Evolutionary conservation across 805 yeast species (phyloP), one percentile per base, ranked within the genome.

Genomic region (Nakazawaea pomicola): DNA sequence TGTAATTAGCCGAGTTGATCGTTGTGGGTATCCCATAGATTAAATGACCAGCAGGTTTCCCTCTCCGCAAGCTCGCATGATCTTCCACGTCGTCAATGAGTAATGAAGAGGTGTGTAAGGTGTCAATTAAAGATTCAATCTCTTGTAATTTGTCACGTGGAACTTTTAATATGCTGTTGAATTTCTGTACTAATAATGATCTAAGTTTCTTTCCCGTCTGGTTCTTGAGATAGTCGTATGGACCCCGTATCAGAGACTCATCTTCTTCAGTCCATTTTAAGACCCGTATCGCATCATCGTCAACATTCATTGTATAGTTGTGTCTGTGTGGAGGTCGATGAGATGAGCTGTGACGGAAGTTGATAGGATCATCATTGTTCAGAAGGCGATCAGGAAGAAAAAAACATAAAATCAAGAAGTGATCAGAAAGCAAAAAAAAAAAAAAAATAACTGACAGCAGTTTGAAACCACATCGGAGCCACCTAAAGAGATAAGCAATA

Each of bases 21-120:
- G 96, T 84, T 52, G 77, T 75, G 0, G 96, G 88, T 0, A 71
- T 58, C 0, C 98, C 98, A 56, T 64, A 90, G 14, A 82, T 69
- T 37, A 74, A 60, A 57, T 90, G 96, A 0, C 96, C 85, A 4
- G 86, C 79, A 1, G 89, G 88, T 27, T 66, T 59, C 1, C 96
- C 96, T 30, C 98, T 60, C 49, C 98, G 67, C 33, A 78, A 62
- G 16, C 60, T 62, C 0, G 95, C 83, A 30, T 61, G 67, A 57
- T 90, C 98, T 55, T 90, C 98, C 20, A 90, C 83, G 53, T 90
- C 98, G 58, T 90, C 98, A 29, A 90, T 76, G 39, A 83, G 60
- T 43, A 83, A 57, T 9, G 88, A 79, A 0, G 89, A 76, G 4
- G 76, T 70, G 56, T 84, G 93, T 21, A 84, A 59, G 32, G 72